A percentile compares a stretch with the other conserved stretches of the same genome.
Evolutionary conservation across 768 basidiomycete genomes (phyloP).

Genomic region (Boletus tylopilopsis): DNA sequence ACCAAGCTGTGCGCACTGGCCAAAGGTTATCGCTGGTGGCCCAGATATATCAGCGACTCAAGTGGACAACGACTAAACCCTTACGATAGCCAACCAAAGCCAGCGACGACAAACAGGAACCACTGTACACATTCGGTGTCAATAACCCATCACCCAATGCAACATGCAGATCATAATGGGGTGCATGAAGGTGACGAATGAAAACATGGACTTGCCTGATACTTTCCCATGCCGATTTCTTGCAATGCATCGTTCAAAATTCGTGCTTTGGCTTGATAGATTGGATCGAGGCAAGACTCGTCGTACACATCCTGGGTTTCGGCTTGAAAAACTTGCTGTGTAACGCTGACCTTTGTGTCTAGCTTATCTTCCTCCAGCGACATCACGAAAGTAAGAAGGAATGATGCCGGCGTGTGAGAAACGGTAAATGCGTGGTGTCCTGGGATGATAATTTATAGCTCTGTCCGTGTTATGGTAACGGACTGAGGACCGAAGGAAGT

Average conservation of each 20-base stretch:
- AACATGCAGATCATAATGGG: neutral
- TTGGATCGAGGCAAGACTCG: conserved; percentile 42
- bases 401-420: neutral
- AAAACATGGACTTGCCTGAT: conserved; percentile 42
- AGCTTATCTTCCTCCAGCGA: conserved; percentile 6
- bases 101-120: conserved; percentile 60
- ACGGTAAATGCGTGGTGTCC: neutral
- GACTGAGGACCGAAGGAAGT: too few species aligned
- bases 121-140: conserved; percentile 38
- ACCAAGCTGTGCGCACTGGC: conserved; percentile 46
- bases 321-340: neutral
- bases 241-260: conserved; percentile 59
- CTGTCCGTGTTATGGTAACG: neutral
- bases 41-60: neutral
- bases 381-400: conserved; percentile 9
- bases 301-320: conserved; percentile 26
- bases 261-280: conserved; percentile 55
- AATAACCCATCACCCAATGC: neutral
- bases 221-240: conserved; percentile 69
- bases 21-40: conserved; percentile 60
- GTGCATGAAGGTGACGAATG: neutral
- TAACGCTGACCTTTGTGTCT: conserved; percentile 1
- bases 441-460: neutral
- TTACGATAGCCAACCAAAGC: conserved; percentile 76
- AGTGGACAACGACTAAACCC: conserved; percentile 20